phyloP scores from a whole-genome alignment of 345 rosid species.

The Noccaea bulbosa region DNA sequence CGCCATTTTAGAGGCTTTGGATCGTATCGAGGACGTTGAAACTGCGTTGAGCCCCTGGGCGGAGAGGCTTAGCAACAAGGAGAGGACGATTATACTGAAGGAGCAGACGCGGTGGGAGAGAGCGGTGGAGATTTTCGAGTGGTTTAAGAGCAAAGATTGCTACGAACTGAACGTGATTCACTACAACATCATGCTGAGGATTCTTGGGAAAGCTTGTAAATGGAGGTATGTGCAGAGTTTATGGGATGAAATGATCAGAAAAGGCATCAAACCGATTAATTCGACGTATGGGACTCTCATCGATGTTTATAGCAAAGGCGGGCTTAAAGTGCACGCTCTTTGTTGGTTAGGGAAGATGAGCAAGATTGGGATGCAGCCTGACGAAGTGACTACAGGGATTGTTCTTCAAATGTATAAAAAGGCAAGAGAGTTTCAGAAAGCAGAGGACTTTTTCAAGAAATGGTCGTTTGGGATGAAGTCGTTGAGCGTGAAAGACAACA shows the following conservation, averaged over 20 bases:
- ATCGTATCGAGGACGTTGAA: conserved; percentile 59
- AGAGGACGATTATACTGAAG: conserved; percentile 84
- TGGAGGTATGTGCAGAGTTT: conserved; percentile 65
- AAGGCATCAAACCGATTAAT: conserved; percentile 62
- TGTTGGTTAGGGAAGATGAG: conserved; percentile 83
- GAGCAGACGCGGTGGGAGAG: conserved; percentile 85
- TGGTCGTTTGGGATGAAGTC: conserved; percentile 55
- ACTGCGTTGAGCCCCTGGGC: conserved; percentile 84
- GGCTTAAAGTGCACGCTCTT: conserved; percentile 60
- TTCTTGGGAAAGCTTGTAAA: conserved; percentile 69
- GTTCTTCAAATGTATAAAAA: conserved; percentile 91
- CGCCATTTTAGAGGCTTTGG: conserved; percentile 69
- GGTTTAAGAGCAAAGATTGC: conserved; percentile 73
- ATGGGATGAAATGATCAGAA: conserved; percentile 68
- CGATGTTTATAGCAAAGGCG: conserved; percentile 90
- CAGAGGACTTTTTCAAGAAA: conserved; percentile 74
- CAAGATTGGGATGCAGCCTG: conserved; percentile 72
- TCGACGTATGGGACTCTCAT: conserved; percentile 87
- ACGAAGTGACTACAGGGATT: conserved; percentile 78
- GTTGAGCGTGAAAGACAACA: conserved; percentile 29
- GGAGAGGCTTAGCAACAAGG: conserved; percentile 69
- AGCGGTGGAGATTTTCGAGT: conserved; percentile 83
- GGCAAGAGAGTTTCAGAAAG: conserved; percentile 72
- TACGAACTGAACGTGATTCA: conserved; percentile 86
- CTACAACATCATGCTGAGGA: conserved; percentile 76